A percentile compares a stretch with the other conserved stretches of the same genome.
phyloP scores from a whole-genome alignment of 2,329 filamentous ascomycete species.

The Chaetoscypha palmicola region DNA sequence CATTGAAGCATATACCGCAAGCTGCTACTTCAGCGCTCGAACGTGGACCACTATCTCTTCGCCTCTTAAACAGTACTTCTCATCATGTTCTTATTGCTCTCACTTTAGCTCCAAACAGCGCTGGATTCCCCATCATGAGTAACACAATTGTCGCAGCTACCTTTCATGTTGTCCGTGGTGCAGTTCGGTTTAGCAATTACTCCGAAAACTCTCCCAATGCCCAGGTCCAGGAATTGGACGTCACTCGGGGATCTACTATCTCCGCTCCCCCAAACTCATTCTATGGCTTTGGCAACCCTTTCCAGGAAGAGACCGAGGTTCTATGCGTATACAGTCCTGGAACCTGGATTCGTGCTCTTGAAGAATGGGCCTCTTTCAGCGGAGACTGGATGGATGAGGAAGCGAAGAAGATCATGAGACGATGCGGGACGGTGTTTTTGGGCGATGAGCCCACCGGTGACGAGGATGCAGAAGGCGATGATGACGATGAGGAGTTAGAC shows the following conservation, averaged over 20 bases:
- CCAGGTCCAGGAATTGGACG: not conserved
- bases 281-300: constrained; percentile 3
- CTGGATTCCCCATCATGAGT: constrained; percentile 2
- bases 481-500: constrained; percentile 19
- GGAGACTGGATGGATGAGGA: constrained; percentile 4
- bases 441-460: constrained; percentile 2
- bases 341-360: not conserved
- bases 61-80: not conserved
- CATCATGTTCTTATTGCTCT: not conserved
- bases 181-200: not conserved
- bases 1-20: constrained; percentile 2
- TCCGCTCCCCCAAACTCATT: constrained; percentile 1
- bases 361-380: not conserved
- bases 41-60: constrained; percentile 3
- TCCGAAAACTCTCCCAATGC: not conserved
- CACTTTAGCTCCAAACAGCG: constrained; percentile 3
- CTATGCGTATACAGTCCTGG: constrained; percentile 7
- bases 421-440: not conserved
- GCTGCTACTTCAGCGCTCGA: not conserved
- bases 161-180: constrained; percentile 4
- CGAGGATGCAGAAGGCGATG: constrained; percentile 2
- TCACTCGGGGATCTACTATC: not conserved
- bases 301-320: constrained; percentile 1
- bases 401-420: constrained; percentile 2
- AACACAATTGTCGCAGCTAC: not conserved